Conservation (phyloP, 1,284 basidiomycete genomes). For the Fomitopsis schrenkii region DNA sequence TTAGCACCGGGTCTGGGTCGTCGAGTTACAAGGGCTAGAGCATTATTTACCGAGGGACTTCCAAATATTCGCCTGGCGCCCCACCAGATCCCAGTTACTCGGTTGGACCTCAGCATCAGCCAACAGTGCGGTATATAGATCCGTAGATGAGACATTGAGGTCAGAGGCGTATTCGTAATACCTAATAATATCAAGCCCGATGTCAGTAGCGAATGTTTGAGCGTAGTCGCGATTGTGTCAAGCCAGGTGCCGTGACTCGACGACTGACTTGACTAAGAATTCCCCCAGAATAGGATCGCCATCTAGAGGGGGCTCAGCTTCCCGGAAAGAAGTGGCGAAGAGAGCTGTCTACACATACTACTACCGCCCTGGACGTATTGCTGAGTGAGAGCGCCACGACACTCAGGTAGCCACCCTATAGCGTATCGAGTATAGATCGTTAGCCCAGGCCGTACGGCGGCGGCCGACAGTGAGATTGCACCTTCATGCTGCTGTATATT, state of each 20-base stretch:
- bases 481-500: conserved; percentile 67
- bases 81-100: conserved; percentile 60
- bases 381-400: conserved; percentile 45
- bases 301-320: conserved; percentile 32
- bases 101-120: conserved; percentile 57
- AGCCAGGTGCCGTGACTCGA: too few relatives aligned
- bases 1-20: background rate
- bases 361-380: conserved; percentile 62
- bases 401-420: conserved; percentile 60
- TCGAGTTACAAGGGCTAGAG: background rate
- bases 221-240: too few relatives aligned
- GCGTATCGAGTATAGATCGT: background rate
- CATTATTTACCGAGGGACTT: conserved; percentile 31
- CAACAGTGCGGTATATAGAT: conserved; percentile 49
- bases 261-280: conserved; percentile 59
- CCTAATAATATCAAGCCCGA: conserved; percentile 23
- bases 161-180: conserved; percentile 42
- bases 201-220: too few relatives aligned
- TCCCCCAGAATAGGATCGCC: conserved; percentile 62
- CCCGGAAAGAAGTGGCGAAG: background rate
- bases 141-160: conserved; percentile 43
- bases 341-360: conserved; percentile 36
- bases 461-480: conserved; percentile 13
- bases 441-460: background rate
- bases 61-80: conserved; percentile 56